Conservation (phyloP, 225 moss, liverwort and hornwort genomes). For the Marchantia paleacea region DNA sequence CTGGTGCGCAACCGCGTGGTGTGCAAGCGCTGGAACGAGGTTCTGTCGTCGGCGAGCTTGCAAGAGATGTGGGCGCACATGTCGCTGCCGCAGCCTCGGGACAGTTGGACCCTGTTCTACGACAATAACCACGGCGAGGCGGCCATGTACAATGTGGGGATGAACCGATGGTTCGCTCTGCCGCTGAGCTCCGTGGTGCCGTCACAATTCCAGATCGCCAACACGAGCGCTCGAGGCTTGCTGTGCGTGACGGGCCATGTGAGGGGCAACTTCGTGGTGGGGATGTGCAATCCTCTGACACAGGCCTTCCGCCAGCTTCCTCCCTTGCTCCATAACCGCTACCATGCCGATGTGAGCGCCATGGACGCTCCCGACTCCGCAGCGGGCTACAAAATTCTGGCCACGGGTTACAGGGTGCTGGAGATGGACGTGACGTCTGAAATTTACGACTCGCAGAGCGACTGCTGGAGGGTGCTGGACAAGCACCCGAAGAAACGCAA, state of each 20-base stretch:
- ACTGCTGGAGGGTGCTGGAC: conserved; percentile 14
- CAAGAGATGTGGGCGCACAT: conserved; percentile 8
- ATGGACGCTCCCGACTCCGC: neutral
- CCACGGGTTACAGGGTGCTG: conserved; percentile 10
- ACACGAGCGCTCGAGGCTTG: conserved; percentile 5
- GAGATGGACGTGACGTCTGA: conserved; percentile 11
- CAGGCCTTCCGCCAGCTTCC: conserved; percentile 11
- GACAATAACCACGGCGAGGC: conserved; percentile 16
- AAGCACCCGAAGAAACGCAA: neutral
- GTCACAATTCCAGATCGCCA: conserved; percentile 3
- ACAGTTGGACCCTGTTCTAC: conserved; percentile 8
- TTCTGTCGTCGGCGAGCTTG: neutral
- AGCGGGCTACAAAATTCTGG: conserved; percentile 13
- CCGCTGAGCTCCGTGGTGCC: conserved; percentile 6
- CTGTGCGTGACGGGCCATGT: conserved; percentile 11
- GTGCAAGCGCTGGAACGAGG: conserved; percentile 17
- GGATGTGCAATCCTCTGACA: conserved; percentile 11
- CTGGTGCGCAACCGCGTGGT: conserved; percentile 14
- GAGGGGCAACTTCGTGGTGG: conserved; percentile 12
- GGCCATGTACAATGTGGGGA: conserved; percentile 1
- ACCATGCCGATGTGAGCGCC: conserved; percentile 10
- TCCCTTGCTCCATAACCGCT: conserved; percentile 6
- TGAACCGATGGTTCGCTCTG: conserved; percentile 16
- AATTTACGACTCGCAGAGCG: neutral
- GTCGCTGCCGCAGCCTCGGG: neutral